phyloP scores from a whole-genome alignment of 176 grass and related monocot genomes.

The Musa acuminata region DNA sequence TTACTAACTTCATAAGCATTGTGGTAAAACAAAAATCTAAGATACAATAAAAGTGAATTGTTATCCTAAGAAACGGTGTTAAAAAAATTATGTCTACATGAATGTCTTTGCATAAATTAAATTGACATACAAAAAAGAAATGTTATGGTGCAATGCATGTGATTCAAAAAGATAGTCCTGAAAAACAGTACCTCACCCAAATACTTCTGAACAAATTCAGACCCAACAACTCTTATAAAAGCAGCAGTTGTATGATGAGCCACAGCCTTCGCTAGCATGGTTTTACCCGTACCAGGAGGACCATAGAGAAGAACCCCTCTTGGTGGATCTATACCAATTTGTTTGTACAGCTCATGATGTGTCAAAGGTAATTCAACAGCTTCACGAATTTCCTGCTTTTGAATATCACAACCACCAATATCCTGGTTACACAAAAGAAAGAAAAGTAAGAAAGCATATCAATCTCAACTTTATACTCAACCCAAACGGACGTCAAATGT shows the following conservation, averaged over 20 bases:
- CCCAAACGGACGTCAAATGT: neutral
- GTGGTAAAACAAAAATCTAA: neutral
- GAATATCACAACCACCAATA: constrained; percentile 88
- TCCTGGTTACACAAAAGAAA: constrained; percentile 42
- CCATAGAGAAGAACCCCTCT: constrained; percentile 89
- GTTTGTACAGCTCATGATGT: constrained; percentile 91
- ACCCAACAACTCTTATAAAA: constrained; percentile 91
- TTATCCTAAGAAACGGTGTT: neutral
- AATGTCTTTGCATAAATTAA: neutral
- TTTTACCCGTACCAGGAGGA: constrained; percentile 83
- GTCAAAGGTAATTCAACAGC: constrained; percentile 85
- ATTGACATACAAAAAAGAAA: neutral
- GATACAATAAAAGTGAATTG: neutral
- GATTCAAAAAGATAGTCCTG: too few species aligned
- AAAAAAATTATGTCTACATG: neutral
- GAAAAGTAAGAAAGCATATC: neutral
- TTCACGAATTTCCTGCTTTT: constrained; percentile 94
- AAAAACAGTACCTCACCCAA: constrained; percentile 59
- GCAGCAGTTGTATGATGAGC: constrained; percentile 83
- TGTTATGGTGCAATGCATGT: neutral
- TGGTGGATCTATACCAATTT: constrained; percentile 92
- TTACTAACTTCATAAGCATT: neutral
- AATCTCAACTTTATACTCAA: neutral
- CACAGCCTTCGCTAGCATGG: constrained; percentile 89
- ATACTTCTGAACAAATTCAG: constrained; percentile 92